phyloP scores from a whole-genome alignment of 768 basidiomycete genomes.

The Agaricus blazei region DNA sequence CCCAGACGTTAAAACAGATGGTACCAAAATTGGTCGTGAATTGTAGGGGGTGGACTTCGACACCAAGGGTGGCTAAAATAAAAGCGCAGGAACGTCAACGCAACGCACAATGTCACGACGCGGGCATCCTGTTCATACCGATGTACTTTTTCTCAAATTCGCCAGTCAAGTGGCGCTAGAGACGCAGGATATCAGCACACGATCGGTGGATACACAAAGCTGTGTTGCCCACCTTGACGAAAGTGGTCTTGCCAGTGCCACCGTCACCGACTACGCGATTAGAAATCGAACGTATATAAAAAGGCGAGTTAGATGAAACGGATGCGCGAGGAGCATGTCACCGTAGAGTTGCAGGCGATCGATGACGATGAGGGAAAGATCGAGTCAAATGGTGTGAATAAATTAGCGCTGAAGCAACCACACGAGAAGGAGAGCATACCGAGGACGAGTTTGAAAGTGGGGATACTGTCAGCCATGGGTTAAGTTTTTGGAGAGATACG shows the following conservation, averaged over 20 bases:
- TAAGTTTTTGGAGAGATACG: slow-evolving; percentile 12
- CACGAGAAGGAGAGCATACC: slow-evolving; percentile 47
- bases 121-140: slow-evolving; percentile 46
- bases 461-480: slow-evolving; percentile 51
- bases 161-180: slow-evolving; percentile 93
- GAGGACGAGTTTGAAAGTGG: slow-evolving; percentile 98
- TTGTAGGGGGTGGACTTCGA: slow-evolving; percentile 94
- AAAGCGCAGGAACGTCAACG: slow-evolving; percentile 13
- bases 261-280: slow-evolving; percentile 78
- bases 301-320: slow-evolving; percentile 13
- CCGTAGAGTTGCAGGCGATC: slow-evolving; percentile 48
- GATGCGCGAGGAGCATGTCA: slow-evolving; percentile 18
- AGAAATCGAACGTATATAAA: slow-evolving; percentile 11
- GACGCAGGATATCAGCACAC: slow-evolving; percentile 35
- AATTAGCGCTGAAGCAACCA: slow-evolving; percentile 11
- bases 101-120: slow-evolving; percentile 1
- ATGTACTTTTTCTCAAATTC: slow-evolving; percentile 99
- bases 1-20: slow-evolving; percentile 99
- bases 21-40: slow-evolving; percentile 99
- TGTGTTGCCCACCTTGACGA: slow-evolving; percentile 75
- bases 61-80: slow-evolving; percentile 89
- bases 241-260: slow-evolving; percentile 97
- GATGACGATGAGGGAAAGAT: slow-evolving; percentile 28
- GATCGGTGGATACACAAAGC: slow-evolving; percentile 9
- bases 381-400: slow-evolving; percentile 18